Conservation (phyloP, 2,329 filamentous ascomycete species). For the Diatrype stigma region DNA sequence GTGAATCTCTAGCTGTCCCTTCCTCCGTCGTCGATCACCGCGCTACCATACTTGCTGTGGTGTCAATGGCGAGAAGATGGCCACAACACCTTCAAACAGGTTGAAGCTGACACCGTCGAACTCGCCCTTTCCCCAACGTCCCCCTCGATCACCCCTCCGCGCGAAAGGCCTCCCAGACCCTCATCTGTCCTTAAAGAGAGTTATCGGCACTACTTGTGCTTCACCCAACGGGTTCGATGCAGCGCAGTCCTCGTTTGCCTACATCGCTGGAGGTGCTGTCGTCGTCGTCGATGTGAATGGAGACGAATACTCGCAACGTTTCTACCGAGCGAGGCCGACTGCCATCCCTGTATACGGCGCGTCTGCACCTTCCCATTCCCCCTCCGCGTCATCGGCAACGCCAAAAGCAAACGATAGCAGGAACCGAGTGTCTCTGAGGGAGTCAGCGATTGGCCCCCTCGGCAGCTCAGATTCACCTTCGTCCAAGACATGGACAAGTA, state of each 20-base stretch:
- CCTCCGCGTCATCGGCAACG: constrained; percentile 49
- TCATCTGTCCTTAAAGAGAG: constrained; percentile 70
- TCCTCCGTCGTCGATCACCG: background rate
- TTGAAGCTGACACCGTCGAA: constrained; percentile 72
- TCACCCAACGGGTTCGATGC: constrained; percentile 84
- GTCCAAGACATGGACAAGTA: constrained; percentile 77
- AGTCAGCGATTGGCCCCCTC: constrained; percentile 39
- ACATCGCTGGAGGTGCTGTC: constrained; percentile 90
- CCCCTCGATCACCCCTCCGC: constrained; percentile 59
- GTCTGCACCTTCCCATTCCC: constrained; percentile 45
- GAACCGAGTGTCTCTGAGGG: constrained; percentile 50
- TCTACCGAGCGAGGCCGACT: constrained; percentile 81
- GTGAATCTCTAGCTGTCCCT: background rate
- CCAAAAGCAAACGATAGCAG: constrained; percentile 62
- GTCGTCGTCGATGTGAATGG: constrained; percentile 79
- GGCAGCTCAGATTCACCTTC: constrained; percentile 61
- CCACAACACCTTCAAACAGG: constrained; percentile 55
- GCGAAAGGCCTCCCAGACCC: constrained; percentile 46
- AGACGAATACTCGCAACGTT: constrained; percentile 68
- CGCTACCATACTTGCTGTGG: constrained; percentile 5
- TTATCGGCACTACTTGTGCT: constrained; percentile 85
- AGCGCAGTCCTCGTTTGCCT: constrained; percentile 75
- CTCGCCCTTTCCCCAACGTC: constrained; percentile 63
- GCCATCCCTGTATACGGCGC: constrained; percentile 63
- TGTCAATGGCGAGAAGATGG: constrained; percentile 54